Conservation (phyloP, 768 basidiomycete species). For the Pleurotus sapidus region DNA sequence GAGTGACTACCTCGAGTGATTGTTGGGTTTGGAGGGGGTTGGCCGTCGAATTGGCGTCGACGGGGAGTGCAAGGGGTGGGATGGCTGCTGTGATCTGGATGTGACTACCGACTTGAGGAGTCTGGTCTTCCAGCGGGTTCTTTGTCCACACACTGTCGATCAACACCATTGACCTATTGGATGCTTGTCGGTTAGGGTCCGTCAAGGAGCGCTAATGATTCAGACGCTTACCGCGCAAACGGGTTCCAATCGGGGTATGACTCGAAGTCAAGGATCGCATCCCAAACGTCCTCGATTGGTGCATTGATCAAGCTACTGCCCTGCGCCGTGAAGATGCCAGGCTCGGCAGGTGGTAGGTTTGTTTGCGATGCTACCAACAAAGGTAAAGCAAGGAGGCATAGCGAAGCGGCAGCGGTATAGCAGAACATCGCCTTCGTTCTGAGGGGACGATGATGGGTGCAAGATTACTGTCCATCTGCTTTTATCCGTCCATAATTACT, state of each 20-base stretch:
- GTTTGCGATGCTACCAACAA: neutral
- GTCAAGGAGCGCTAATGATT: neutral
- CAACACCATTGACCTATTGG: conserved; percentile 21
- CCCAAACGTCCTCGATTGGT: conserved; percentile 48
- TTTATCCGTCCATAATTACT: neutral
- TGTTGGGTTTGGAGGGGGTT: conserved; percentile 22
- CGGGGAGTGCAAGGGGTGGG: conserved; percentile 26
- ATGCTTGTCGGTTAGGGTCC: neutral
- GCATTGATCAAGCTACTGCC: conserved; percentile 44
- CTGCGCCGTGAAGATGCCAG: conserved; percentile 33
- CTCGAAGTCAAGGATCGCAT: conserved; percentile 45
- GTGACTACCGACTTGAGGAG: conserved; percentile 17
- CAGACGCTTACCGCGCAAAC: conserved; percentile 21
- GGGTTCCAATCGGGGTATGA: conserved; percentile 51
- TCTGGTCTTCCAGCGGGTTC: conserved; percentile 21
- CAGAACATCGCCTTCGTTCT: neutral
- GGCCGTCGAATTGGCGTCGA: conserved; percentile 21
- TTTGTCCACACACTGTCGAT: conserved; percentile 16
- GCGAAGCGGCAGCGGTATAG: neutral
- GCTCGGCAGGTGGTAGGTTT: conserved; percentile 23
- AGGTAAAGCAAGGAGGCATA: neutral
- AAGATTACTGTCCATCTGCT: neutral
- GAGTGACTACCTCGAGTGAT: conserved; percentile 29
- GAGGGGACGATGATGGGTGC: neutral
- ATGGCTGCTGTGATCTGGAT: conserved; percentile 27